Evolutionary conservation across 768 basidiomycete genomes (phyloP), one percentile per base, ranked within the genome.

Genomic region (Lentinula detonsa): DNA sequence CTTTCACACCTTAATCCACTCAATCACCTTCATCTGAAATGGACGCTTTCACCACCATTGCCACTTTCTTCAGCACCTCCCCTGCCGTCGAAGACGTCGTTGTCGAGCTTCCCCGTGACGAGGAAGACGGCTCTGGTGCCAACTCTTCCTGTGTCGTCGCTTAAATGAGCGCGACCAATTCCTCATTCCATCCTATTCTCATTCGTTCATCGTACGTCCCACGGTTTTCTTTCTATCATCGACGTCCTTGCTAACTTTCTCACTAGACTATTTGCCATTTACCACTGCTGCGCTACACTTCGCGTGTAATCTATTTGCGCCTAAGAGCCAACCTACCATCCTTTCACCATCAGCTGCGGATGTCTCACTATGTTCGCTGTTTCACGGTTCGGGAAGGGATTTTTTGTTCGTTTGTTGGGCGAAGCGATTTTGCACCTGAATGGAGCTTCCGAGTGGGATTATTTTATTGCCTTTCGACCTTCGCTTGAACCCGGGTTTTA

Each of bases 401-500:
- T 35, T 7, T 16, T 28, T 33, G 50, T 48, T 28, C 33, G 37
- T 54, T 28, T 39, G 33, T 21, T n/a, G 34, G 15, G 55, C 37
- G 55, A 56, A 40, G 55, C 39, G 40, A 43, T 39, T 42, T 43
- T 40, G 39, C 23, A 11, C 39, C 23, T 40, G 28, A 23, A 23
- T 5, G 40, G 40, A 55, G 53, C 18, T 39, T 43, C 40, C 55
- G 55, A 56, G 55, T 56, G 55, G 55, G 55, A 43, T 56, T 56
- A 56, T 56, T 56, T 56, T 56, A 56, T 56, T 56, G 43, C n/a
- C 39, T 56, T 55, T 56, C 55, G 55, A 56, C 9, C 40, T 56
- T 56, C 55, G n/a, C 5, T 23, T 7, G 10, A 54, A 54, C 35
- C 55, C 31, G 40, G 55, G 40, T 23, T 43, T 54, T 35, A 7